These are phyloP conservation scores for Lactifluus hygrophoroides DNA, from an alignment of 768 basidiomycete species.

Conservation along the genomic window DNA sequence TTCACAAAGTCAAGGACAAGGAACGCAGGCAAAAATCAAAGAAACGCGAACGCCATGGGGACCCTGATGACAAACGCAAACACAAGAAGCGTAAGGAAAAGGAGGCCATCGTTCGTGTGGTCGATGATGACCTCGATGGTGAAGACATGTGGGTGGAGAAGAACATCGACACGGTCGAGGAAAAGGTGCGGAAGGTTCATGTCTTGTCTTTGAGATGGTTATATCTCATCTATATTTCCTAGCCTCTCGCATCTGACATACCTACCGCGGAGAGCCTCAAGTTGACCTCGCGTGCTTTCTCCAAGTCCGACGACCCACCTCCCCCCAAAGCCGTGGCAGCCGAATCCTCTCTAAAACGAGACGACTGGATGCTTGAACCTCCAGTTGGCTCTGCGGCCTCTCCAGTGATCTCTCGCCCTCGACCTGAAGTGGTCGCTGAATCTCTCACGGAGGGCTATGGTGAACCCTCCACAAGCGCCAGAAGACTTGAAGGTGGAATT, in stretches of 20 bases:
- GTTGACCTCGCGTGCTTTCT: constrained; percentile 51
- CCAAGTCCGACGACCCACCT: constrained; percentile 35
- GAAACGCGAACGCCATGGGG: constrained; percentile 46
- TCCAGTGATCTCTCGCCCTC: constrained; percentile 22
- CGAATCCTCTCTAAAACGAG: constrained; percentile 51
- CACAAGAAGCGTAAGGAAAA: constrained; percentile 32
- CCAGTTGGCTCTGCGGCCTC: constrained; percentile 26
- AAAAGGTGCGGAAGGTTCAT: constrained; percentile 43
- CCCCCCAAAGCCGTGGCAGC: constrained; percentile 40
- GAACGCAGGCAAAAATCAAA: constrained; percentile 38
- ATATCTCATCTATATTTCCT: not conserved
- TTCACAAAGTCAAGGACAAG: constrained; percentile 34
- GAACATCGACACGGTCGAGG: constrained; percentile 71
- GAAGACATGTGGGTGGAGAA: constrained; percentile 85
- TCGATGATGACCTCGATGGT: constrained; percentile 67
- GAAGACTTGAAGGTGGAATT: constrained; percentile 47
- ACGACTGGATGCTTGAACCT: constrained; percentile 82
- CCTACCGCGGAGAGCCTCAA: constrained; percentile 68
- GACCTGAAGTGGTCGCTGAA: constrained; percentile 32
- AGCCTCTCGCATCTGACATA: constrained; percentile 66
- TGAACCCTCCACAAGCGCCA: constrained; percentile 36
- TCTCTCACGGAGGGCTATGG: constrained; percentile 61
- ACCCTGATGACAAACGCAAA: constrained; percentile 30
- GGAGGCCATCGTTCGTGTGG: constrained; percentile 36
- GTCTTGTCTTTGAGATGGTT: constrained; percentile 4